Base-by-base conservation (phyloP, 2,329 filamentous ascomycete species). In the Trichoderma gracile region DNA sequence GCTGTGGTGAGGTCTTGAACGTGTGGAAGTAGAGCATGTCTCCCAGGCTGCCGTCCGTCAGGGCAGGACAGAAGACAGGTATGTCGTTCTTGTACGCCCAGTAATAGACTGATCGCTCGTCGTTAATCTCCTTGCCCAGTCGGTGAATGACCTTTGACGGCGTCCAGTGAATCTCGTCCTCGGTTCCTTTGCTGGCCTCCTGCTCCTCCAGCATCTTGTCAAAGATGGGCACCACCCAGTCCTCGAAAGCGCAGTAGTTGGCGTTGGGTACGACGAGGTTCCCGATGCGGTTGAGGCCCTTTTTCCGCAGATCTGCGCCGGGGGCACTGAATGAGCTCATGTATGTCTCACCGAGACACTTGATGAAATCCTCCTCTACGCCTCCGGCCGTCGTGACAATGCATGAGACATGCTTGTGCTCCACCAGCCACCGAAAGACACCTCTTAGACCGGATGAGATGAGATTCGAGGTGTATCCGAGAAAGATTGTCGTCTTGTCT, bases 1-100 rank as follows among this genome's bases (percentile, higher is more conserved):
- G 90, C 66, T 81, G 80, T 3, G 94, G 94, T 2, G 91, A 93
- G 0, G 91, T 79, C 76, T 94, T 95, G 85, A 93, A 99, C 1
- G 93, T 96, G 79, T 99, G 94, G 77, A 99, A 98, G 79, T 97
- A 98, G 46, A 99, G 82, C 95, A 99, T 99, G 76, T 99, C 95
- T 5, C 95, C 95, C 21, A 99, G 79, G 71, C 92, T 96, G 19
- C 95, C 95, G 73, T 99, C 95, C 0, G 95, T 99, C 71, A 99
- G 81, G 6, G 95, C 95, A 0, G 95, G 95, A 74, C 94, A 98
- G 81, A 99, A 99, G 17, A 99, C 90, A 0, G 95, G 95, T 64
- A 99, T 98, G 75, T 95, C 82, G 79, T 99, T 98, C 79, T 93
- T 95, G 80, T 90, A 96, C 0, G 94, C 94, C 95, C 95, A 99